Base-by-base conservation (phyloP, 2,329 filamentous ascomycete species). In the Lecanosticta acicola region DNA sequence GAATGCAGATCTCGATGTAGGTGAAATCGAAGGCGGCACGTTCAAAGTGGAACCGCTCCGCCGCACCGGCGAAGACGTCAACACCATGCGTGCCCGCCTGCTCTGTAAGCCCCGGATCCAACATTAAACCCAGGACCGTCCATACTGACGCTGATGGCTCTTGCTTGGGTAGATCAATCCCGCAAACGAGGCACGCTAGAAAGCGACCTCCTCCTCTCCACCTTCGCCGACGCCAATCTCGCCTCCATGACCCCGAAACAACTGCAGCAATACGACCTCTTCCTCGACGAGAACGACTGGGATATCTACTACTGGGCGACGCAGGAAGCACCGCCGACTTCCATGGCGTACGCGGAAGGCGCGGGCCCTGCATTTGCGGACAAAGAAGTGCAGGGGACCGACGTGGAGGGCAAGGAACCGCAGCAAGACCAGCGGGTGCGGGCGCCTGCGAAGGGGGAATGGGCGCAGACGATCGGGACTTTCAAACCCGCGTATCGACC, bases 251-350 rank as follows among this genome's bases (percentile, higher is more conserved):
- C 78, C 1, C 68, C 73, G 4, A 68, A 75, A 41, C 85, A 94
- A 64, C 81, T 97, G 58, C 70, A 79, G 59, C 80, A 94, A 68
- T 97, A 93, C 73, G 91, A 97, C 67, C 73, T 78, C 20, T 94
- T 98, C 74, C 81, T 98, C 46, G 93, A 98, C 69, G 93, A 98
- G 72, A 98, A 98, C 69, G 93, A 98, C 73, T 98, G 93, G 93
- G 93, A 98, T 67, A 96, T 98, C 51, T 98, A 98, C 76, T 98
- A 98, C 77, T 98, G 93, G 93, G 88, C 87, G 3, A 98, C 93
- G 13, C 93, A 98, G 69, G 82, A 88, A 58, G 76, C 83, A 10
- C 71, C 78, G 3, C 71, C 75, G 1, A 77, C 77, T n/a, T 76
- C 80, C 26, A 67, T 73, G 43, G 73, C 79, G 46, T 74, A 74